Conservation (phyloP, 495 filamentous ascomycete genomes). For the Melanomma pulvis-pyrius region DNA sequence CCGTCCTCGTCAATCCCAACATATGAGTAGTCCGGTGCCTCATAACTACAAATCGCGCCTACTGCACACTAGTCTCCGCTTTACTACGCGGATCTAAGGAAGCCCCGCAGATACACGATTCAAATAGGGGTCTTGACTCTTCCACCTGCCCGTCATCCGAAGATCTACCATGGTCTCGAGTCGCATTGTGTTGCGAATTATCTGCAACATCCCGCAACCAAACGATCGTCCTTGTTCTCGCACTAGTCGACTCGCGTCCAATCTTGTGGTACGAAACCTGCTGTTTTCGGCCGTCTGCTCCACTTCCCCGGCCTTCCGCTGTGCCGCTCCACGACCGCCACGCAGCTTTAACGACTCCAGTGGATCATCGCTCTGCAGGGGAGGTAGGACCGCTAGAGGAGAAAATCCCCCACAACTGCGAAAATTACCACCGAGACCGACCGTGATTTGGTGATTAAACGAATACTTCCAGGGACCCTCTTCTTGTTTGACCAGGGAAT, state of each 20-base stretch:
- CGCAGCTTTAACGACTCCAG: background rate
- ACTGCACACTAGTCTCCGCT: background rate
- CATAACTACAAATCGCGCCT: background rate
- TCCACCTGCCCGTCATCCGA: background rate
- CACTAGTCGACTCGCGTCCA: background rate
- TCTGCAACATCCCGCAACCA: too few species aligned
- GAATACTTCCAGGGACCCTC: background rate
- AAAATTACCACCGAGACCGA: background rate
- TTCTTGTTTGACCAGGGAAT: background rate
- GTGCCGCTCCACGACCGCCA: background rate
- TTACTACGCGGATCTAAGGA: background rate
- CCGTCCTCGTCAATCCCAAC: background rate
- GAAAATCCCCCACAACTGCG: background rate
- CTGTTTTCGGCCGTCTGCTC: background rate
- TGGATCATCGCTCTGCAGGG: background rate
- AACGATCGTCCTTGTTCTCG: background rate
- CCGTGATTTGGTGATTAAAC: background rate
- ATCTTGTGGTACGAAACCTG: background rate
- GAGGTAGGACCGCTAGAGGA: background rate
- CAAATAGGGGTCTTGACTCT: background rate
- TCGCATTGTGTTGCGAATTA: too few species aligned
- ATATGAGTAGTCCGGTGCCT: background rate
- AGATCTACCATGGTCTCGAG: too few species aligned
- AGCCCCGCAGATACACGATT: background rate
- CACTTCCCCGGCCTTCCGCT: background rate